Evolutionary conservation across 163 green algal genomes (phyloP).

Genomic region (Scenedesmus sp.): DNA sequence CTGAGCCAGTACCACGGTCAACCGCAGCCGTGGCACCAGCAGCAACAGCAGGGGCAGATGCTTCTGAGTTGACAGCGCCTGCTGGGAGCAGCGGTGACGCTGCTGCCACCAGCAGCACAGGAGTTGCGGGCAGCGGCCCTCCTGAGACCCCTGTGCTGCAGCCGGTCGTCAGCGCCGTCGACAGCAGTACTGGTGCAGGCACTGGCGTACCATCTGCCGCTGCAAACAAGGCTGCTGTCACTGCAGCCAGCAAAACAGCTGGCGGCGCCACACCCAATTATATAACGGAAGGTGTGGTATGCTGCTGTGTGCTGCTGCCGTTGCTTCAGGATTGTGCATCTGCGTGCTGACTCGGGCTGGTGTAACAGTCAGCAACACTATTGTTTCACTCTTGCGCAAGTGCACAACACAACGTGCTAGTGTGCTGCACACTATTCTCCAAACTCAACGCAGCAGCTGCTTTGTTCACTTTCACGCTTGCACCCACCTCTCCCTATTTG

Average conservation of each 20-base stretch:
- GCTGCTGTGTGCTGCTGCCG: not conserved
- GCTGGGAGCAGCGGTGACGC: not conserved
- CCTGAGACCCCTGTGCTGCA: not conserved
- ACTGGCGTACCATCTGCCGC: not conserved
- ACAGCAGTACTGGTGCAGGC: not conserved
- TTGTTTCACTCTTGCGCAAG: no score
- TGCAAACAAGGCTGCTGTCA: not conserved
- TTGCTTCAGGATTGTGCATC: not conserved
- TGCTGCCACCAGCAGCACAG: not conserved
- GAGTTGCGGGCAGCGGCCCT: not conserved
- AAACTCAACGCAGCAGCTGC: no score
- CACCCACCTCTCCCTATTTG: no score
- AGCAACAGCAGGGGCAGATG: not conserved
- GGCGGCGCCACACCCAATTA: not conserved
- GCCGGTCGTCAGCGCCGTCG: not conserved
- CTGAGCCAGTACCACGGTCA: not conserved
- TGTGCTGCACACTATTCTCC: no score
- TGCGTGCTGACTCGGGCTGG: no score
- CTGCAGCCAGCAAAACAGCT: not conserved
- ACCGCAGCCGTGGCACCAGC: not conserved
- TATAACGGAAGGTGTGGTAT: not conserved
- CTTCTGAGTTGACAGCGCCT: not conserved
- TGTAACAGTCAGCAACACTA: no score
- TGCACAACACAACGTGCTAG: no score
- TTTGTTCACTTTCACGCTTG: no score